phyloP scores from a whole-genome alignment of 345 rosid genomes.

The Lumnitzera littorea region DNA sequence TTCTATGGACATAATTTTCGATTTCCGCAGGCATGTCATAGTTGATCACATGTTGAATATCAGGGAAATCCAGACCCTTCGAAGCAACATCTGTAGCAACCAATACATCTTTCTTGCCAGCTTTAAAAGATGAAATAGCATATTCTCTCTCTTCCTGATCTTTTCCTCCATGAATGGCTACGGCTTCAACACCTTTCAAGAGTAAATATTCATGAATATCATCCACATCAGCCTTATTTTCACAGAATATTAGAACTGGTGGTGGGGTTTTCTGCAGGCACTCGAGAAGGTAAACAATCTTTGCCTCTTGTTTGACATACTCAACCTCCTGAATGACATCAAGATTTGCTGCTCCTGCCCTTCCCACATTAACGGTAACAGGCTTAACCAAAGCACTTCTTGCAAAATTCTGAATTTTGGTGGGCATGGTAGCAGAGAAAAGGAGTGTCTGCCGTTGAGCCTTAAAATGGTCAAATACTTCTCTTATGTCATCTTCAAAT shows the following conservation, averaged over 20 bases:
- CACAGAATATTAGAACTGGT: conserved; percentile 86
- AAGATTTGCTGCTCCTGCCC: conserved; percentile 97
- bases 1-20: conserved; percentile 89
- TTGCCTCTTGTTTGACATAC: conserved; percentile 93
- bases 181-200: conserved; percentile 92
- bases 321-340: conserved; percentile 97
- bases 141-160: conserved; percentile 94
- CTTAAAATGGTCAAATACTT: conserved; percentile 88
- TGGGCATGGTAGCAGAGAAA: conserved; percentile 94
- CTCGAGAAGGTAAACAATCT: conserved; percentile 87
- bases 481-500: conserved; percentile 94
- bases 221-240: conserved; percentile 95
- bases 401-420: conserved; percentile 86
- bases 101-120: conserved; percentile 77
- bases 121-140: conserved; percentile 78
- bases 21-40: conserved; percentile 96
- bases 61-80: conserved; percentile 89
- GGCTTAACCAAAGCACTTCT: conserved; percentile 88
- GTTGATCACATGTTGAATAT: conserved; percentile 84
- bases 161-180: conserved; percentile 86
- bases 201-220: conserved; percentile 89
- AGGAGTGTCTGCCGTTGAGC: conserved; percentile 89
- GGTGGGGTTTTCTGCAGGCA: conserved; percentile 94
- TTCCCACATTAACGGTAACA: conserved; percentile 78
- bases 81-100: conserved; percentile 96